Base-by-base conservation (phyloP, 2,329 filamentous ascomycete genomes). In the Aspergillus ochraceus region DNA sequence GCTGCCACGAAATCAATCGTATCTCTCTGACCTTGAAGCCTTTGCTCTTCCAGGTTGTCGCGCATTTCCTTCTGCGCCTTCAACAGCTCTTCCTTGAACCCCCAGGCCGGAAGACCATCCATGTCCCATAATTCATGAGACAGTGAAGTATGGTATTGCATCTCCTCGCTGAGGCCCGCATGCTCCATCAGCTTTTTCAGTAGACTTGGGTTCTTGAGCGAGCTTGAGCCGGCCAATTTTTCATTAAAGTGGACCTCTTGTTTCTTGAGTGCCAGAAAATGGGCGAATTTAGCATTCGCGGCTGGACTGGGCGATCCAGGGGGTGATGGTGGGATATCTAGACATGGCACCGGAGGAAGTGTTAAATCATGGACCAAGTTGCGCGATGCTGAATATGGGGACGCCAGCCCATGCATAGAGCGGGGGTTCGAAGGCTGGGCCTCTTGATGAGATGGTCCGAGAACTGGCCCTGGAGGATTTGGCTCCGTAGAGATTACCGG, bases 181-280 rank as follows among this genome's bases (percentile, higher is more conserved):
- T 86, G 86, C 6, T 80, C 76, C 80, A 86, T 82, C 70, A 88
- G 72, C 62, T 83, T 86, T 14, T 75, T 75, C 54, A 86, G 72
- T 53, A 88, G 75, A 58, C 80, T 82, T 9, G 86, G 86, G 66
- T 88, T 88, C 49, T 82, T 82, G 29, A 88, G 76, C 1, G 84
- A 83, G 2, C 83, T 78, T 3, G 85, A 86, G 42, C 74, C 76
- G 55, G 84, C 81, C 14, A 89, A 74, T 56, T 86, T 84, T 64
- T 84, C 79, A 64, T 89, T 88, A 76, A 88, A 89, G 71, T 89
- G 86, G 22, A 85, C 76, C 2, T 84, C 84, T 69, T 86, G 82
- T 66, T 83, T 83, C 70, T 88, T 89, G 39, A 88, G 74, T 22
- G 82, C 79, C 3, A 88, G 78, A 61, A 88, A 89, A 64, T 83